These are phyloP conservation scores for Cadophora sp. DNA, from an alignment of 2,329 filamentous ascomycete species.

Conservation along the genomic window DNA sequence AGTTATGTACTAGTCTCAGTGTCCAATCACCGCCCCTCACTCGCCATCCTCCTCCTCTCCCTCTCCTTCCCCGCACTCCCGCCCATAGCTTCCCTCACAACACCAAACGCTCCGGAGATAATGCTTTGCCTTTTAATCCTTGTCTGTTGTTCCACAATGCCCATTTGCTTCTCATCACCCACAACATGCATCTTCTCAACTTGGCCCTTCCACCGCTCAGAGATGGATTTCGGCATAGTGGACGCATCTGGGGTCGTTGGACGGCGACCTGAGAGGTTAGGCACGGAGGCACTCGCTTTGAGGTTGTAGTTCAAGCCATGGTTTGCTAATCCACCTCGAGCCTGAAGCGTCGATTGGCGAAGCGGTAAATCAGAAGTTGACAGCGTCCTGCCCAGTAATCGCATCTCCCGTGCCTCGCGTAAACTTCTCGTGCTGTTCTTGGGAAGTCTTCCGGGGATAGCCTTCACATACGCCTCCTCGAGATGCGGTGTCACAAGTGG, in stretches of 20 bases:
- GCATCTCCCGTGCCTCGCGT: not conserved
- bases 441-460: not conserved
- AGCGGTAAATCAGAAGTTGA: not conserved
- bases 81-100: conserved; percentile 20
- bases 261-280: not conserved
- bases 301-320: no score
- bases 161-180: not conserved
- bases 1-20: not conserved
- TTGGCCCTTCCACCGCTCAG: not conserved
- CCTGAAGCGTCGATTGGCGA: not conserved
- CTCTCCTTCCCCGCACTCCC: conserved; percentile 1
- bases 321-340: no score
- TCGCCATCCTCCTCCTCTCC: conserved; percentile 20
- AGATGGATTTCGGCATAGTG: not conserved
- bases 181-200: not conserved
- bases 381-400: not conserved
- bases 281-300: not conserved
- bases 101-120: conserved; percentile 22
- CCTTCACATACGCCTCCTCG: not conserved
- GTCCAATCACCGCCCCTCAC: not conserved
- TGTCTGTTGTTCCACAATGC: not conserved
- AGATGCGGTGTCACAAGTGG: conserved; percentile 15
- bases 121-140: conserved; percentile 13
- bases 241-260: not conserved
- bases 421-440: not conserved